Evolutionary conservation across 495 filamentous ascomycete species (phyloP).

Genomic region (Aspergillus bridgeri): DNA sequence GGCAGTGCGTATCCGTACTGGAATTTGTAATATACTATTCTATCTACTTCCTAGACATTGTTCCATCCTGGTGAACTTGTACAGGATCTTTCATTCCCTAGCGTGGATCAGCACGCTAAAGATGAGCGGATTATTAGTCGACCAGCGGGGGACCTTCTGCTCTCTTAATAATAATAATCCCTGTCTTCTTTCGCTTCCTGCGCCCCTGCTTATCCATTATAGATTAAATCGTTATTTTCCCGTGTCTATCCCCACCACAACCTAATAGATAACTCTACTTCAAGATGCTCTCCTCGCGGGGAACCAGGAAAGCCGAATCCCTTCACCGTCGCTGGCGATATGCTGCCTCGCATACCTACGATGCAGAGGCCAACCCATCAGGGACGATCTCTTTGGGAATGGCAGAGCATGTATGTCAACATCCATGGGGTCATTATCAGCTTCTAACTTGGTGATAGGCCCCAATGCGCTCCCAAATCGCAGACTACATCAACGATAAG

Average conservation of each 20-base stretch:
- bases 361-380: conserved; percentile 25
- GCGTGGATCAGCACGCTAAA: neutral
- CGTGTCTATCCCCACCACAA: too few species aligned
- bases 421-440: neutral
- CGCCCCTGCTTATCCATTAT: neutral
- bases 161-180: neutral
- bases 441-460: conserved; percentile 13
- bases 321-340: conserved; percentile 30
- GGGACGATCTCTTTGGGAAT: conserved; percentile 35
- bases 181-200: neutral
- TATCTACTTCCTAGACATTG: neutral
- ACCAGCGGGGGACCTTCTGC: neutral
- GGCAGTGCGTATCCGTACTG: neutral
- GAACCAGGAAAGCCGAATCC: conserved; percentile 20
- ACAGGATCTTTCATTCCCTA: neutral
- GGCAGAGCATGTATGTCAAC: conserved; percentile 31
- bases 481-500: conserved; percentile 32
- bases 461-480: conserved; percentile 29
- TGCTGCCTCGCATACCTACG: conserved; percentile 26
- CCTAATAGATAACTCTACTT: too few species aligned
- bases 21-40: conserved; percentile 1
- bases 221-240: too few species aligned
- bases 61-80: neutral
- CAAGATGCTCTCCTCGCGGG: conserved; percentile 33
- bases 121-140: conserved; percentile 3